These are phyloP conservation scores for Seiridium cupressi DNA, from an alignment of 2,329 filamentous ascomycete genomes.

Conservation along the genomic window DNA sequence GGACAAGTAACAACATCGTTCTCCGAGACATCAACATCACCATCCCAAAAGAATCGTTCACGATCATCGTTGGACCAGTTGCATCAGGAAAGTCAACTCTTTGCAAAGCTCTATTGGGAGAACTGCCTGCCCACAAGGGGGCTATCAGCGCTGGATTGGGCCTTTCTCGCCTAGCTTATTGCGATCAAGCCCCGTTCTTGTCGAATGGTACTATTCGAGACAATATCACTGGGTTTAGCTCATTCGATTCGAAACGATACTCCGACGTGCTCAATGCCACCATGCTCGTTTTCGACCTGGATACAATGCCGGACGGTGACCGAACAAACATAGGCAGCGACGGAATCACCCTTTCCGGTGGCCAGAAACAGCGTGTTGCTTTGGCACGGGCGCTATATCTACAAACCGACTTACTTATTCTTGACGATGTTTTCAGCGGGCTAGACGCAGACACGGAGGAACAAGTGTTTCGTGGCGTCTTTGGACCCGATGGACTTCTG, in stretches of 20 bases:
- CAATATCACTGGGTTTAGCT: slow-evolving; percentile 26
- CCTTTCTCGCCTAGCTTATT: slow-evolving; percentile 31
- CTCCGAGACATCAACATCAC: slow-evolving; percentile 32
- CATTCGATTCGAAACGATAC: slow-evolving; percentile 23
- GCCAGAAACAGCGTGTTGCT: slow-evolving; percentile 41
- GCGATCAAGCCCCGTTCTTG: slow-evolving; percentile 34
- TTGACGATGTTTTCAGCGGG: slow-evolving; percentile 35
- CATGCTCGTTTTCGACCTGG: slow-evolving; percentile 26
- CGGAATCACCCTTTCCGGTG: slow-evolving; percentile 44
- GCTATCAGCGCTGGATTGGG: slow-evolving; percentile 17
- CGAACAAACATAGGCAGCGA: slow-evolving; percentile 41
- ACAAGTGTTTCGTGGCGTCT: slow-evolving; percentile 27
- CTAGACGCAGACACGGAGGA: slow-evolving; percentile 32
- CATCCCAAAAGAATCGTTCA: slow-evolving; percentile 29
- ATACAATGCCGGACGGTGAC: slow-evolving; percentile 33
- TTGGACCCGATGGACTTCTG: slow-evolving; percentile 25
- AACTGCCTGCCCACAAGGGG: slow-evolving; percentile 28
- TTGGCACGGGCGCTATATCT: slow-evolving; percentile 32
- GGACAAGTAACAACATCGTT: slow-evolving; percentile 24
- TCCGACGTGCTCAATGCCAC: slow-evolving; percentile 23
- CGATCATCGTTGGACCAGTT: slow-evolving; percentile 39
- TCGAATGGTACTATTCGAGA: slow-evolving; percentile 31
- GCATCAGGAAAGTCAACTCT: slow-evolving; percentile 44
- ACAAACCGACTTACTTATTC: slow-evolving; percentile 24
- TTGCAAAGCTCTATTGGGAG: slow-evolving; percentile 37